Evolutionary conservation across 768 basidiomycete species (phyloP).

Genomic region (Exidia glandulosa): DNA sequence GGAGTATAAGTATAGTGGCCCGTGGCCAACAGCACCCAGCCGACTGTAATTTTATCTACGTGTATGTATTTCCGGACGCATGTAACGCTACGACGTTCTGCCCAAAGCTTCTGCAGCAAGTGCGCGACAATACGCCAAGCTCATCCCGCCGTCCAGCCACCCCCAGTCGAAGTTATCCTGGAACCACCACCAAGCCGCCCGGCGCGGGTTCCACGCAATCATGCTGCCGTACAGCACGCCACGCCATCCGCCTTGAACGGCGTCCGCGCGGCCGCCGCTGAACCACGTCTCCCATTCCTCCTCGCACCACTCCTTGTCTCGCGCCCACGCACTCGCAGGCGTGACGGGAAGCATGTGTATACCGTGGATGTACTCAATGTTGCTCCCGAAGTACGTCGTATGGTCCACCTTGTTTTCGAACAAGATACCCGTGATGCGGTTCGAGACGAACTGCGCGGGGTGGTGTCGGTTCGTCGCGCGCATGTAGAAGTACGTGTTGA

Average conservation of each 20-base stretch:
- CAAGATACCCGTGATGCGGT: constrained; percentile 2
- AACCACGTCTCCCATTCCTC: constrained; percentile 3
- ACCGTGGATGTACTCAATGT: constrained; percentile 4
- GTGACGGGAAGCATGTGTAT: constrained; percentile 5
- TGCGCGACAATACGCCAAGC: neutral
- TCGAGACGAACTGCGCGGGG: constrained; percentile 1
- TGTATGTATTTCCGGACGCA: neutral
- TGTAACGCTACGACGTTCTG: neutral
- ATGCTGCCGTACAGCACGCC: neutral
- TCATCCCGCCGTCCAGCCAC: neutral
- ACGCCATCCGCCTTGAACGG: neutral
- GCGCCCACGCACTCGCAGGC: neutral
- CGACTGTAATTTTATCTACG: neutral
- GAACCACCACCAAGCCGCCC: neutral
- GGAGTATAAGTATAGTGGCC: neutral
- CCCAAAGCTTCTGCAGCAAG: neutral
- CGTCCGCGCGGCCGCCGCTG: neutral
- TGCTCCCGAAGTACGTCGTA: constrained; percentile 4
- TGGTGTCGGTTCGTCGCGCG: constrained; percentile 1
- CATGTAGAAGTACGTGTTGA: neutral
- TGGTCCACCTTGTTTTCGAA: constrained; percentile 6
- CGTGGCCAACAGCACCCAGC: neutral
- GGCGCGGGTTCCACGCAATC: neutral
- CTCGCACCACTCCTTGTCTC: neutral
- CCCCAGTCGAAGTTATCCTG: neutral